Base-by-base conservation (phyloP, 2,329 filamentous ascomycete genomes). In the Pseudovirgaria hyperparasitica region DNA sequence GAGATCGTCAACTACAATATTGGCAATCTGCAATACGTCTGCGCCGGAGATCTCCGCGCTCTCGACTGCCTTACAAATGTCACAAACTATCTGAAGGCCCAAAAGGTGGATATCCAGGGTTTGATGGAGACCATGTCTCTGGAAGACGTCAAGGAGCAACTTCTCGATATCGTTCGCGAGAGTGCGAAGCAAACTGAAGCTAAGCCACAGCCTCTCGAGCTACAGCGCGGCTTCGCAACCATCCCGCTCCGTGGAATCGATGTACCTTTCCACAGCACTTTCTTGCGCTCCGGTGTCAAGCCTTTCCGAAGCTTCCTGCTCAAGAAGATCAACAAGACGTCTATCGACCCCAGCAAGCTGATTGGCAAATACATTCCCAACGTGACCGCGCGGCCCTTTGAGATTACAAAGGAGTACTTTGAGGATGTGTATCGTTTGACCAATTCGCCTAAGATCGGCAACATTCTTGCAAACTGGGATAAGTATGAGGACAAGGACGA, bases 261-360 rank as follows among this genome's bases (percentile, higher is more conserved):
- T 46, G 92, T 96, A 50, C 90, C 90, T 23, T 98, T 98, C 82
- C 90, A 98, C 70, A 90, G 81, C 43, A 98, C 90, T 11, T 98
- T 98, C 70, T 63, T 98, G 60, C 82, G 92, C 30, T 93, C 85
- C 20, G 92, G 90, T 46, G 90, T 98, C 57, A 98, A 98, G 70
- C 90, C 92, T 24, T 98, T 98, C 84, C 74, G 90, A 41, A 87
- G 78, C 23, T 98, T 98, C 73, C 60, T 98, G 52, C 77, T 96
- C 45, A 98, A 96, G 81, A 98, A 98, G 73, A 96, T 98, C 64
- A 85, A 96, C 70, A 93, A 92, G 74, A 94, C 86, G 14, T 92
- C 82, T 28, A 96, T 98, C 55, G 90, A 98, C 55, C 90, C 90
- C 5, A 80, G 82, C 54, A 96, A 96, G 69, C 63, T 98, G 48